Evolutionary conservation across 2,329 filamentous ascomycete genomes (phyloP).

Genomic region (Botryotinia convoluta): DNA sequence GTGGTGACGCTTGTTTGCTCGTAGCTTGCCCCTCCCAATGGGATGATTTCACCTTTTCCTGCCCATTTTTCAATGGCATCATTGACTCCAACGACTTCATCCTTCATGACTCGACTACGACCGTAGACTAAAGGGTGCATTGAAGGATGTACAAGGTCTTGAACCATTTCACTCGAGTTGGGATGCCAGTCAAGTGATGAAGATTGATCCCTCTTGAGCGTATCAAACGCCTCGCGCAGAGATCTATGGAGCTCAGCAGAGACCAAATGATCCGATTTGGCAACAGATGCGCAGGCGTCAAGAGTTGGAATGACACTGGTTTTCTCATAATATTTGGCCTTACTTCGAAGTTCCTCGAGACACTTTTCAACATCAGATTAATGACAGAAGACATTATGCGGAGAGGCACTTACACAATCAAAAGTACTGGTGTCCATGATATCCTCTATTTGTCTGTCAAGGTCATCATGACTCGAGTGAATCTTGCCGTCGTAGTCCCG

Average conservation of each 20-base stretch:
- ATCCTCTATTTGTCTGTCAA: background rate
- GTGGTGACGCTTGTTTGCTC: background rate
- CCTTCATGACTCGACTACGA: conserved; percentile 42
- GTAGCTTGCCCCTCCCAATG: background rate
- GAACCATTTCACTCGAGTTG: conserved; percentile 52
- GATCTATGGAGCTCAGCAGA: conserved; percentile 40
- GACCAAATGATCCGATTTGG: conserved; percentile 53
- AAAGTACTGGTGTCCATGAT: background rate
- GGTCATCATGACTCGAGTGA: background rate
- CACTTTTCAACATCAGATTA: conserved; percentile 39
- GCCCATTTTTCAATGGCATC: conserved; percentile 31
- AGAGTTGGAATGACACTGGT: conserved; percentile 23
- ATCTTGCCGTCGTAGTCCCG: background rate
- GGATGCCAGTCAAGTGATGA: conserved; percentile 59
- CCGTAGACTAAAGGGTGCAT: conserved; percentile 60
- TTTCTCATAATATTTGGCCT: conserved; percentile 26
- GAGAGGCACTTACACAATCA: background rate
- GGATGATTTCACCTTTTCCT: conserved; percentile 32
- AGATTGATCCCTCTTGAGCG: conserved; percentile 48
- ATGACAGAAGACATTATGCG: conserved; percentile 12
- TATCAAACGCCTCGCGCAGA: conserved; percentile 45
- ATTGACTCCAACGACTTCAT: conserved; percentile 28
- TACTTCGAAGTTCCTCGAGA: conserved; percentile 30
- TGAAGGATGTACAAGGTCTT: conserved; percentile 63
- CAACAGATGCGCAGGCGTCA: conserved; percentile 39